Evolutionary conservation across 371 early-diverging fungal species (phyloP), one percentile per base, ranked within the genome.

Genomic region (Catenaria anguillulae): DNA sequence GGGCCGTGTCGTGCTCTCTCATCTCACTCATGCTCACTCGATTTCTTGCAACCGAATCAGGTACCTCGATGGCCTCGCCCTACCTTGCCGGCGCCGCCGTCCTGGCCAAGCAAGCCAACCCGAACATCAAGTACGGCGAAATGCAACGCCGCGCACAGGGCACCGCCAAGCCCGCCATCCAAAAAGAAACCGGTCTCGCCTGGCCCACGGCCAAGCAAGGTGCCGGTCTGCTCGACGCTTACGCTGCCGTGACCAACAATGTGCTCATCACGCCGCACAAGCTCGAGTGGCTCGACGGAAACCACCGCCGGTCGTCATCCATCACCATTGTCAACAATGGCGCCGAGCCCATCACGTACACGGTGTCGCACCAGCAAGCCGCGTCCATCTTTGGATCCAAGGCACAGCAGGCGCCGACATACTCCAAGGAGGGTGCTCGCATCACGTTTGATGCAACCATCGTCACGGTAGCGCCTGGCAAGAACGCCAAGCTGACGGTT

Each of bases 151-250:
- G 23, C 2, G 17, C n/a, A 17, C 56, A 24, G 29, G 29, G 29
- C 37, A 56, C 56, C n/a, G 56, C 56, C 17, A 6, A 5, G n/a
- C 56, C 56, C 29, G 56, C 26, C 19, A 13, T 6, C 29, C 6
- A 21, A 6, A 13, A 13, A 6, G n/a, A 26, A 5, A 70, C 71
- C 33, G n/a, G 29, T 17, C 55, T 64, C 46, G 61, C 55, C 60
- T 63, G 56, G 65, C 65, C 71, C 19, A 71, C 70, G 2, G 67
- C 71, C 21, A 65, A 69, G 48, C 82, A 81, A 61, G 83, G 81
- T 4, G 72, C 76, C 31, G 81, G 83, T 13, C 64, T 79, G 23
- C 71, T 80, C 31, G 66, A 80, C 61, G 68, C 67, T 54, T 59
- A 60, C 60, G 31, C 12, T 23, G n/a, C n/a, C 2, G 29, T 56